Evolutionary conservation across 129 eudicot species (phyloP).

Genomic region (Flaveria ramosissima): DNA sequence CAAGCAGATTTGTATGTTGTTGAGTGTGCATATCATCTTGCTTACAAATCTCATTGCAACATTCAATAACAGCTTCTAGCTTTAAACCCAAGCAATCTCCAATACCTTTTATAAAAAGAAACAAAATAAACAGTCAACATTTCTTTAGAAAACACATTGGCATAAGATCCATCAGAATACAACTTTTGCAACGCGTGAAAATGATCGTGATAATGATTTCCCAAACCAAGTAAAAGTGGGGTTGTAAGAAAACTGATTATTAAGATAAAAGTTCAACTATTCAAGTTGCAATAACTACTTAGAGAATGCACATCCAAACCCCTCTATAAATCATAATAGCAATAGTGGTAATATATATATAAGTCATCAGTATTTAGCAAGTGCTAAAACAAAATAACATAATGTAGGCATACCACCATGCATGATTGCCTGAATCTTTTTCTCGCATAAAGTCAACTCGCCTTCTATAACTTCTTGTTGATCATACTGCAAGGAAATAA

Average conservation of each 20-base stretch:
- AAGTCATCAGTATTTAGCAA: background rate
- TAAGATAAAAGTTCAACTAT: background rate
- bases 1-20: conserved; percentile 25
- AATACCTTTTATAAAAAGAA: conserved; percentile 33
- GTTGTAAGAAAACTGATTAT: conserved; percentile 6
- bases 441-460: conserved; percentile 53
- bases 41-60: conserved; percentile 44
- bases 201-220: background rate
- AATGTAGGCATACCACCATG: conserved; percentile 31
- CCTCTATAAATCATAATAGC: background rate
- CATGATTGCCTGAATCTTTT: conserved; percentile 53
- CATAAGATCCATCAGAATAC: background rate
- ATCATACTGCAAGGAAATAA: conserved; percentile 43
- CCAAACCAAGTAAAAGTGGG: background rate
- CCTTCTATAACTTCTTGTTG: conserved; percentile 41
- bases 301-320: background rate
- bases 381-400: background rate
- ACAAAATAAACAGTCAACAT: background rate
- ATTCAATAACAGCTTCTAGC: conserved; percentile 46
- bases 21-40: conserved; percentile 32
- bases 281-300: conserved; percentile 3
- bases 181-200: background rate
- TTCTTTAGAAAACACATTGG: background rate
- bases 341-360: background rate
- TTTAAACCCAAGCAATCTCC: conserved; percentile 46